Evolutionary conservation across 768 basidiomycete species (phyloP).

Genomic region (Auriscalpium microsporum): DNA sequence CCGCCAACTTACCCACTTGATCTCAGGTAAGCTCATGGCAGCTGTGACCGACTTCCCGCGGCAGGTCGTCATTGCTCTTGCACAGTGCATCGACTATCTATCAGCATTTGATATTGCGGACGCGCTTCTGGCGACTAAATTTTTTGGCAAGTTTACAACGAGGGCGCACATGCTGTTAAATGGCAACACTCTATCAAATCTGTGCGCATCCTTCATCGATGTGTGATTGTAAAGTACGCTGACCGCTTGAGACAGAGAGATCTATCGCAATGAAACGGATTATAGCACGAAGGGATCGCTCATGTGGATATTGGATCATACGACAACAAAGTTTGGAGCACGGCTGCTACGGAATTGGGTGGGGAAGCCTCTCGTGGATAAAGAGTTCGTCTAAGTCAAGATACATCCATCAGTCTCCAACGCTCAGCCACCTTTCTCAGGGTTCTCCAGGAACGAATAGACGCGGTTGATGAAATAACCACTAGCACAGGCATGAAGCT

Average conservation of each 20-base stretch:
- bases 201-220: slow-evolving; percentile 30
- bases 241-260: slow-evolving; percentile 43
- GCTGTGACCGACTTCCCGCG: slow-evolving; percentile 59
- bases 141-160: slow-evolving; percentile 73
- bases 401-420: background rate
- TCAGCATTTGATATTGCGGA: slow-evolving; percentile 70
- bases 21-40: slow-evolving; percentile 53
- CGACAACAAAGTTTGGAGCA: slow-evolving; percentile 83
- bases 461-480: slow-evolving; percentile 80
- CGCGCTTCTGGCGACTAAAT: slow-evolving; percentile 65
- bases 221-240: background rate
- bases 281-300: slow-evolving; percentile 65
- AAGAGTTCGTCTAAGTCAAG: slow-evolving; percentile 31
- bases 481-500: slow-evolving; percentile 53
- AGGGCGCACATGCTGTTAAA: slow-evolving; percentile 81
- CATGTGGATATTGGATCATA: slow-evolving; percentile 79
- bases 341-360: slow-evolving; percentile 81
- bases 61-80: slow-evolving; percentile 61
- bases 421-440: slow-evolving; percentile 28
- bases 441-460: slow-evolving; percentile 62
- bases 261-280: slow-evolving; percentile 89
- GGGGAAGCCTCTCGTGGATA: slow-evolving; percentile 73
- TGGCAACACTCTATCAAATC: slow-evolving; percentile 78
- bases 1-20: background rate
- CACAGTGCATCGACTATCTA: slow-evolving; percentile 64